These are phyloP conservation scores for Cytospora piceae DNA, from an alignment of 2,329 filamentous ascomycete species.

Conservation along the genomic window DNA sequence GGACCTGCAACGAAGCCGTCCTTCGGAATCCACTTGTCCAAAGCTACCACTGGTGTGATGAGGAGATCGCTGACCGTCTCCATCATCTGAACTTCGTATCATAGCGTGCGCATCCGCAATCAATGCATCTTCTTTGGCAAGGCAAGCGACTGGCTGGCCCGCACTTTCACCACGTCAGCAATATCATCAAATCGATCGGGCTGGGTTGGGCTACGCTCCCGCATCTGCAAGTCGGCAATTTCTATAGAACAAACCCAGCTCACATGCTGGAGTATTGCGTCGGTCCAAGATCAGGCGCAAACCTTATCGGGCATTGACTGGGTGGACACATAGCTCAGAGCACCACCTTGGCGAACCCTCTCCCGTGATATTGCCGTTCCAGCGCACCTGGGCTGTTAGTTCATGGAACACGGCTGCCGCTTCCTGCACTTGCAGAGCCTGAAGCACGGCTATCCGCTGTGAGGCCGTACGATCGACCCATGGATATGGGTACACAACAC, in stretches of 20 bases:
- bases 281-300: neutral
- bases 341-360: neutral
- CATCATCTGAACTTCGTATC: neutral
- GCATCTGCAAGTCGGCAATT: neutral
- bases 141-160: neutral
- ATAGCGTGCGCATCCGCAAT: neutral
- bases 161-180: neutral
- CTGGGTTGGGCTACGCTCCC: neutral
- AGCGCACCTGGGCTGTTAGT: neutral
- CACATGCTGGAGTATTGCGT: neutral
- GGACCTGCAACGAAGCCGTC: neutral
- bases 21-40: neutral
- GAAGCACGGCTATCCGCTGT: neutral
- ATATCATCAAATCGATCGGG: neutral
- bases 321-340: neutral
- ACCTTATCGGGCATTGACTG: neutral
- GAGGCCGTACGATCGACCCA: neutral
- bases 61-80: neutral
- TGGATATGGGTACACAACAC: neutral
- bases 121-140: neutral
- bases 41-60: neutral
- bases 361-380: neutral
- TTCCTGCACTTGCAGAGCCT: neutral
- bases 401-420: neutral
- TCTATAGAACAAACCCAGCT: neutral